Evolutionary conservation across 495 filamentous ascomycete genomes (phyloP), one percentile per base, ranked within the genome.

Genomic region (Talaromyces thailandensis): DNA sequence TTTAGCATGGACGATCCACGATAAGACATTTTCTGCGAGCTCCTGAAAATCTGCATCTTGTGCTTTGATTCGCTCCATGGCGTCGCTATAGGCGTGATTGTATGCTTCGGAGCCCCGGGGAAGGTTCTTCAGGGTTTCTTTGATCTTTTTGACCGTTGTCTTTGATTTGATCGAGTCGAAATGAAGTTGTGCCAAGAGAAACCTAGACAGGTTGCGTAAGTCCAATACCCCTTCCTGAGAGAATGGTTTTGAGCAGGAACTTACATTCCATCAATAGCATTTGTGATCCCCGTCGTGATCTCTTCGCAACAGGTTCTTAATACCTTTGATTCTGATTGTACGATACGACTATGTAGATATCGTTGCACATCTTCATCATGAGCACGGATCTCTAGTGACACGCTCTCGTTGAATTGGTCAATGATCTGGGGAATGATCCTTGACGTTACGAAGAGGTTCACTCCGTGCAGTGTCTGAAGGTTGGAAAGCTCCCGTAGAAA

Each of bases 181-280:
- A 56, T 64, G 50, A 16, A 64, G 63, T 21, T 59, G 37, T 14
- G 62, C 65, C 1, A 67, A 53, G 6, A 67, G 58, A 60, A 67
- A 67, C 62, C 65, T 67, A 66, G n/a, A 14, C 21, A 12, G 26
- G 18, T 52, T 18, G 3, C 63, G 25, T 64, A 75, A 60, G n/a
- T n/a, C n/a, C n/a, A n/a, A n/a, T n/a, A n/a, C n/a, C n/a, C n/a
- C n/a, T n/a, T n/a, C n/a, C n/a, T n/a, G n/a, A n/a, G n/a, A n/a
- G n/a, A n/a, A n/a, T n/a, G n/a, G n/a, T n/a, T n/a, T n/a, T 8
- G 12, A n/a, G 0, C n/a, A n/a, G n/a, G 52, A 21, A 70, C 71
- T 16, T 72, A 80, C 79, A 79, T 79, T 43, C 79, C 79, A 53
- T 75, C 64, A 6, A 62, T 71, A 4, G 70, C 65, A 5, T 69